phyloP scores from a whole-genome alignment of 1,284 basidiomycete genomes.

The Jaminaea rosea region DNA sequence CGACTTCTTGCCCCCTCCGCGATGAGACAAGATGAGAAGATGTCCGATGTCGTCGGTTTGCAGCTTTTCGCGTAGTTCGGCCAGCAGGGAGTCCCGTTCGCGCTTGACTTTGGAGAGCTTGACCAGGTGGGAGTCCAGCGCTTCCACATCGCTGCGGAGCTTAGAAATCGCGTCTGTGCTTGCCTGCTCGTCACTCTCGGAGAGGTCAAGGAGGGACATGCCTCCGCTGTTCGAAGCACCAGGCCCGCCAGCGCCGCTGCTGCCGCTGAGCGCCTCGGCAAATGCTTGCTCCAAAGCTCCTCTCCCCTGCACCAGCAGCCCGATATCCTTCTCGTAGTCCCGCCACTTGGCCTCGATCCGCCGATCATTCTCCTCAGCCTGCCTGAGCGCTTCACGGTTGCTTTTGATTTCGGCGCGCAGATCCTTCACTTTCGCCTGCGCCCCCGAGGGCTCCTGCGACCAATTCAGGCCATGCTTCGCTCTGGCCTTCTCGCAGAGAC shows the following conservation, averaged over 20 bases:
- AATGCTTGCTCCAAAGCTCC: slow-evolving; percentile 65
- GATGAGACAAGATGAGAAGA: slow-evolving; percentile 63
- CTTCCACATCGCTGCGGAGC: slow-evolving; percentile 17
- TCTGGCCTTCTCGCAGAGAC: slow-evolving; percentile 49
- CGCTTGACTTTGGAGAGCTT: slow-evolving; percentile 37
- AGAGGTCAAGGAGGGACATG: slow-evolving; percentile 12
- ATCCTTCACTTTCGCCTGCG: slow-evolving; percentile 54
- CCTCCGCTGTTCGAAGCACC: too few species aligned
- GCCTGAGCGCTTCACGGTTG: slow-evolving; percentile 64
- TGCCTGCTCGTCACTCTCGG: slow-evolving; percentile 25
- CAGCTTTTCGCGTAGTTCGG: slow-evolving; percentile 91
- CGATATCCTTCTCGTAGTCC: slow-evolving; percentile 61
- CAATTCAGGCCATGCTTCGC: slow-evolving; percentile 78
- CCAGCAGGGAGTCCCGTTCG: slow-evolving; percentile 75
- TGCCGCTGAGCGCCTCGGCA: slow-evolving; percentile 48
- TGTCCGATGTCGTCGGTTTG: slow-evolving; percentile 96
- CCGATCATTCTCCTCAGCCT: slow-evolving; percentile 68
- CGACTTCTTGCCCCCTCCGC: slow-evolving; percentile 56
- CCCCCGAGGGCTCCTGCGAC: slow-evolving; percentile 70
- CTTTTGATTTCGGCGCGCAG: slow-evolving; percentile 71
- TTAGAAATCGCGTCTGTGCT: slow-evolving; percentile 13
- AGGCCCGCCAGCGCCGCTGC: not conserved
- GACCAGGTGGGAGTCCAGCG: slow-evolving; percentile 25
- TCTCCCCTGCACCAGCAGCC: slow-evolving; percentile 54
- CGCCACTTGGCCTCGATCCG: slow-evolving; percentile 71